Conservation (phyloP, 2,329 filamentous ascomycete species). For the Phaeosphaeriaceae sp. region DNA sequence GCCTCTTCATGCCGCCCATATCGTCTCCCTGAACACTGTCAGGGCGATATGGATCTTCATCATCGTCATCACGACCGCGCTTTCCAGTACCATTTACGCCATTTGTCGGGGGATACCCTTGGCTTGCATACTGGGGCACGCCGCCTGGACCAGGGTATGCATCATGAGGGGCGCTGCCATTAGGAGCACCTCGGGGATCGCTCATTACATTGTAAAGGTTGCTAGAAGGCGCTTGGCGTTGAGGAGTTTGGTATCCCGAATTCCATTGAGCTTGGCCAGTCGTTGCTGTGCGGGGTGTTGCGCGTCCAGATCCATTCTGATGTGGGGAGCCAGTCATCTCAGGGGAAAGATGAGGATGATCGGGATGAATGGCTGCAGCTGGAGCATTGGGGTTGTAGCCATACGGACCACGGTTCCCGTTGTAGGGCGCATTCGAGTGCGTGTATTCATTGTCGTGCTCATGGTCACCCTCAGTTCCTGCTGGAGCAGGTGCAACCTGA, state of each 20-base stretch:
- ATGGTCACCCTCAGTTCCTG: slow-evolving; percentile 73
- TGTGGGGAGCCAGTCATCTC: slow-evolving; percentile 87
- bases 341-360: slow-evolving; percentile 77
- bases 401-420: slow-evolving; percentile 74
- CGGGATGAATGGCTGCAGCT: slow-evolving; percentile 69
- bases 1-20: slow-evolving; percentile 73
- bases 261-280: slow-evolving; percentile 76
- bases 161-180: slow-evolving; percentile 70
- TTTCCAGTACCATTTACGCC: slow-evolving; percentile 65
- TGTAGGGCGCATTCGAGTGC: slow-evolving; percentile 75
- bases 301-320: slow-evolving; percentile 79
- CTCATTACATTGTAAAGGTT: slow-evolving; percentile 90
- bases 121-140: slow-evolving; percentile 63
- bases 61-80: slow-evolving; percentile 68
- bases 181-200: slow-evolving; percentile 71
- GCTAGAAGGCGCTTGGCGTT: slow-evolving; percentile 72
- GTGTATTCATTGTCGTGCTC: slow-evolving; percentile 86
- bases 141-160: slow-evolving; percentile 73
- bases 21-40: slow-evolving; percentile 62
- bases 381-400: slow-evolving; percentile 74
- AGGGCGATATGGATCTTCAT: slow-evolving; percentile 70
- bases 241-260: slow-evolving; percentile 77
- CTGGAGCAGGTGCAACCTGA: slow-evolving; percentile 59
- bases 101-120: slow-evolving; percentile 65
- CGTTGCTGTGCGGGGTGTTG: slow-evolving; percentile 80